Evolutionary conservation across 352 stramenopile species (phyloP).

Genomic region (Labyrinthula sp.): DNA sequence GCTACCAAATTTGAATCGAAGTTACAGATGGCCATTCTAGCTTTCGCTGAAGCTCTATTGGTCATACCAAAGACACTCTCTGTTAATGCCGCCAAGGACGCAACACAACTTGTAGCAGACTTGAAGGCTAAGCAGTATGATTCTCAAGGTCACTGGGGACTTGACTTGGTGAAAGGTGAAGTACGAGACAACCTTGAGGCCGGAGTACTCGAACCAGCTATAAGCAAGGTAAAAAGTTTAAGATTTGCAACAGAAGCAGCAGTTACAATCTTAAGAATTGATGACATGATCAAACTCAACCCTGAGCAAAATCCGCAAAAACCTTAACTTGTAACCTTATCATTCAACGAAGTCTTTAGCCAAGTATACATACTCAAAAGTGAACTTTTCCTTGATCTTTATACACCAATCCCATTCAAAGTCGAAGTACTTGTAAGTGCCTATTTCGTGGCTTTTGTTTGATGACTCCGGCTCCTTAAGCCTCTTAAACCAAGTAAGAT

Average conservation of each 20-base stretch:
- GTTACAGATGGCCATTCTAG: constrained; percentile 93
- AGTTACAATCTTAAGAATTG: constrained; percentile 98
- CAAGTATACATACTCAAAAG: constrained; percentile 91
- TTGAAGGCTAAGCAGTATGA: constrained; percentile 65
- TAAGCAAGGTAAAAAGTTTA: constrained; percentile 98
- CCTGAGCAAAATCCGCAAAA: constrained; percentile 33
- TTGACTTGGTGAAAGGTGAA: constrained; percentile 80
- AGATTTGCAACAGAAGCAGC: constrained; percentile 94
- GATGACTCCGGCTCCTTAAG: constrained; percentile 79
- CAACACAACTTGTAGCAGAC: constrained; percentile 88
- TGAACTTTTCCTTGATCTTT: constrained; percentile 95
- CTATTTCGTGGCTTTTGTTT: constrained; percentile 94
- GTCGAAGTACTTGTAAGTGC: constrained; percentile 99
- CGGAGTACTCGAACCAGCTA: constrained; percentile 94
- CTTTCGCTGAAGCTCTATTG: constrained; percentile 91
- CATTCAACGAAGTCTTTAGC: too few species aligned
- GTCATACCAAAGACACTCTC: constrained; percentile 97
- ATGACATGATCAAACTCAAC: constrained; percentile 92
- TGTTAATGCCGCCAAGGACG: constrained; percentile 96
- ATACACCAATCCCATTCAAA: constrained; percentile 96
- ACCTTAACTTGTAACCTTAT: constrained; percentile 4
- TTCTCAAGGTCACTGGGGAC: too few species aligned
- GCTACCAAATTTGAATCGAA: constrained; percentile 78
- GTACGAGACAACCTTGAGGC: constrained; percentile 83
- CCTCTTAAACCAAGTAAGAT: constrained; percentile 98